Base-by-base conservation (phyloP, 2,329 filamentous ascomycete genomes). In the Paecilomyces sp. region DNA sequence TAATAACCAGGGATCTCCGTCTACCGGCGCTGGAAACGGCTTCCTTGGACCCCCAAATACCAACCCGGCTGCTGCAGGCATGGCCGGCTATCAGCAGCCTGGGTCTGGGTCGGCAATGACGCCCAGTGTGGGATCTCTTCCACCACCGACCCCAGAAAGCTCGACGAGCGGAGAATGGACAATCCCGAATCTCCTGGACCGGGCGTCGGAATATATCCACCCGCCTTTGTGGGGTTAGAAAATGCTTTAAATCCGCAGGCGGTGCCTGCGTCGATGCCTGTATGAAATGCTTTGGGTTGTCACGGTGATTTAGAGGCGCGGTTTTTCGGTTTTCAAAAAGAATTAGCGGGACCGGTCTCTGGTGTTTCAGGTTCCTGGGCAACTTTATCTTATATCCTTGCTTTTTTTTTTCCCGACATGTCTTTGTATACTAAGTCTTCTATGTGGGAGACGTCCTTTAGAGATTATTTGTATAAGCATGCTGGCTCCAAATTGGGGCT, bases 171-270 rank as follows among this genome's bases (percentile, higher is more conserved):
- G 75, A 24, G 77, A 80, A 60, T 80, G 77, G 78, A 73, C 74
- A 54, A 73, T 76, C 36, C 76, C 75, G 3, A 79, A 76, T 60
- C 66, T 80, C n/a, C 59, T 79, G 12, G 77, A 79, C 60, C 71
- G 77, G 13, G 77, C 77, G 36, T 69, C 74, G n/a, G 77, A 80
- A 65, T 80, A 79, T 64, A 79, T 80, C 11, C 77, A 79, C 60
- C 77, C 78, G 15, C 77, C 77, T 2, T 65, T 80, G 12, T 80
- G 78, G 78, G 67, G 72, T 41, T 76, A 55, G 18, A 15, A 47
- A 15, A 7, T 18, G n/a, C 15, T 47, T 47, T 18, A 18, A n/a
- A 5, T 6, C 13, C 15, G 41, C 41, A 18, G 15, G 36, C 13
- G 15, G 15, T 8, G 36, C 36, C 36, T 47, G 36, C 36, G n/a